These are phyloP conservation scores for Phaseolus lunatus DNA, from an alignment of 306 rosid species.

Conservation along the genomic window DNA sequence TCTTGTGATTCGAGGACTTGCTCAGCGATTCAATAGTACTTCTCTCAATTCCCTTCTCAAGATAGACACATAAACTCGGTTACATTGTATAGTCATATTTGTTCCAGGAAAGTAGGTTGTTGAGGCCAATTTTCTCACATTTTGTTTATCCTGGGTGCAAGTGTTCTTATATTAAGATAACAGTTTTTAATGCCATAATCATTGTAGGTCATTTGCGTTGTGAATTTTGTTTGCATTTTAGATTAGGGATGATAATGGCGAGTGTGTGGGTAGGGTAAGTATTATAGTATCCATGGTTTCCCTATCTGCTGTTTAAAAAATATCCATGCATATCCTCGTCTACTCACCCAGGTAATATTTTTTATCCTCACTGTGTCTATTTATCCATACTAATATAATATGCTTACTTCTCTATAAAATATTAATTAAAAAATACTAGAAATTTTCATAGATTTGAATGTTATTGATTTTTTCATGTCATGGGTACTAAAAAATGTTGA, in stretches of 20 bases:
- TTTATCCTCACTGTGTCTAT: no score
- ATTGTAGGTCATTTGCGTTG: slow-evolving; percentile 11
- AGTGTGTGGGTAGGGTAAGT: no score
- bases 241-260: neutral
- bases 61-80: slow-evolving; percentile 66
- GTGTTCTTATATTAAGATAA: slow-evolving; percentile 19
- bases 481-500: no score
- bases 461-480: no score
- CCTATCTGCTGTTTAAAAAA: no score
- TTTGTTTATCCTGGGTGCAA: slow-evolving; percentile 23
- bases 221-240: neutral
- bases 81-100: slow-evolving; percentile 40
- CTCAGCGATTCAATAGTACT: slow-evolving; percentile 96
- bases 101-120: slow-evolving; percentile 24
- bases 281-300: no score
- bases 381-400: no score
- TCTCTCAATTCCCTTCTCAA: slow-evolving; percentile 97
- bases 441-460: no score
- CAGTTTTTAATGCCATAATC: slow-evolving; percentile 28
- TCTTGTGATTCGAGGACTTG: slow-evolving; percentile 93
- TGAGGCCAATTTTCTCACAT: slow-evolving; percentile 38
- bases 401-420: no score
- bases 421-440: no score
- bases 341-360: no score
- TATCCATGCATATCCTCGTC: no score